phyloP scores from a whole-genome alignment of 306 rosid species.

The Citrullus mucosospermus region DNA sequence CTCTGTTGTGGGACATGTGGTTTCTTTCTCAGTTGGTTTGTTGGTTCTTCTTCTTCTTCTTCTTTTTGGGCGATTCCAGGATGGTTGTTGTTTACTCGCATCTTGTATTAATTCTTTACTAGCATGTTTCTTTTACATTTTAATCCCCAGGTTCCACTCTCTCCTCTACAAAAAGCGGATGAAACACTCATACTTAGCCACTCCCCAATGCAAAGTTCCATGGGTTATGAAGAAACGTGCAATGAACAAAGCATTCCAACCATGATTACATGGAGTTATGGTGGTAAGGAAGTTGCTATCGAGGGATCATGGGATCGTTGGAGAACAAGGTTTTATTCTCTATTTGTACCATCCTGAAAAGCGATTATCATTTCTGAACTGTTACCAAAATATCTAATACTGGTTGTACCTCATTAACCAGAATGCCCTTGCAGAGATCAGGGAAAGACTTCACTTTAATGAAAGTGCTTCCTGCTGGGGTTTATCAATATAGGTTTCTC shows the following conservation, averaged over 20 bases:
- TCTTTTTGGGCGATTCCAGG: neutral
- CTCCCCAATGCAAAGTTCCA: slow-evolving; percentile 54
- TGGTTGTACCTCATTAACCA: slow-evolving; percentile 28
- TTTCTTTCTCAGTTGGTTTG: neutral
- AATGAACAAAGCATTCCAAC: slow-evolving; percentile 74
- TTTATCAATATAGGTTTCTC: slow-evolving; percentile 81
- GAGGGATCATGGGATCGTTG: slow-evolving; percentile 98
- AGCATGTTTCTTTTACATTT: neutral
- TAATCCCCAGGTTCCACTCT: slow-evolving; percentile 49
- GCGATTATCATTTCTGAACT: neutral
- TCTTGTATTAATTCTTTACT: neutral
- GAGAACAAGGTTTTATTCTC: slow-evolving; percentile 56
- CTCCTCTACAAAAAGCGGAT: slow-evolving; percentile 74
- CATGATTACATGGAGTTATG: slow-evolving; percentile 86
- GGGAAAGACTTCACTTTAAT: slow-evolving; percentile 91
- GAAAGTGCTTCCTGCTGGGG: slow-evolving; percentile 92
- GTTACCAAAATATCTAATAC: neutral
- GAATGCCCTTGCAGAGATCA: slow-evolving; percentile 70
- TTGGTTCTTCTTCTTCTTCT: neutral
- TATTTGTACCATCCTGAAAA: neutral
- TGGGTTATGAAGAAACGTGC: slow-evolving; percentile 53
- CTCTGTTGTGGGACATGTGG: neutral
- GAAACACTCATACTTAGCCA: slow-evolving; percentile 50
- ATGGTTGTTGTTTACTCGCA: neutral
- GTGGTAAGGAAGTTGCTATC: slow-evolving; percentile 70